Evolutionary conservation across 371 early-diverging fungal species (phyloP).

Genomic region (Lichtheimia corymbifera): DNA sequence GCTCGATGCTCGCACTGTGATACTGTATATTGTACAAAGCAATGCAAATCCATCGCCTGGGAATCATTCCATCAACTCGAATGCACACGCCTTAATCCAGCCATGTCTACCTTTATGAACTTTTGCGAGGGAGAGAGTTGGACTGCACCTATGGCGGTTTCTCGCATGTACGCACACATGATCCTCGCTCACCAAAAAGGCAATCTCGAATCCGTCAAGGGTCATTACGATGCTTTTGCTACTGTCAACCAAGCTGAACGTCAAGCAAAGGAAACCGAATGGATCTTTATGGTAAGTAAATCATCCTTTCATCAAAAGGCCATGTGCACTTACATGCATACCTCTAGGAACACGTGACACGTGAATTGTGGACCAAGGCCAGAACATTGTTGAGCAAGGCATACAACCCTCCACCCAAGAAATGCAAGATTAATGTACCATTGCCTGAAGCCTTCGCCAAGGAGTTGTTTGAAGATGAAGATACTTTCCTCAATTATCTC

Average conservation of each 20-base stretch:
- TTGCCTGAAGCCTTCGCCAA: constrained; percentile 46
- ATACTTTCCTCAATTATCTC: constrained; percentile 60
- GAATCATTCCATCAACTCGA: constrained; percentile 60
- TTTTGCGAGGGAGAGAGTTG: constrained; percentile 55
- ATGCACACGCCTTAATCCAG: constrained; percentile 52
- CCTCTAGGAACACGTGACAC: constrained; percentile 41
- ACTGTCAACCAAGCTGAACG: constrained; percentile 67
- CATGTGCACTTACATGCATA: not conserved
- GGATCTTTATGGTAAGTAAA: constrained; percentile 61
- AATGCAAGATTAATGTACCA: constrained; percentile 55
- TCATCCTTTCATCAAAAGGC: not conserved
- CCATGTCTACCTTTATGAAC: constrained; percentile 44
- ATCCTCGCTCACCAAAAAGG: constrained; percentile 59
- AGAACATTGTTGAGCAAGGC: constrained; percentile 48
- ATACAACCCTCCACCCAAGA: constrained; percentile 50
- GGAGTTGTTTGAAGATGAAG: constrained; percentile 55
- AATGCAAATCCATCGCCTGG: constrained; percentile 54
- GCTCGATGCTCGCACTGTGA: constrained; percentile 55
- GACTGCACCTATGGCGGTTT: constrained; percentile 61
- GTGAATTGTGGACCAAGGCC: constrained; percentile 57
- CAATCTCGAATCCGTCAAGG: constrained; percentile 50
- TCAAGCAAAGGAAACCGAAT: constrained; percentile 65
- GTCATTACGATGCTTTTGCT: constrained; percentile 64
- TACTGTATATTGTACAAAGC: constrained; percentile 56
- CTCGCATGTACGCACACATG: constrained; percentile 59